Evolutionary conservation across 495 filamentous ascomycete genomes (phyloP), one percentile per base, ranked within the genome.

Genomic region (Penicillium herquei): DNA sequence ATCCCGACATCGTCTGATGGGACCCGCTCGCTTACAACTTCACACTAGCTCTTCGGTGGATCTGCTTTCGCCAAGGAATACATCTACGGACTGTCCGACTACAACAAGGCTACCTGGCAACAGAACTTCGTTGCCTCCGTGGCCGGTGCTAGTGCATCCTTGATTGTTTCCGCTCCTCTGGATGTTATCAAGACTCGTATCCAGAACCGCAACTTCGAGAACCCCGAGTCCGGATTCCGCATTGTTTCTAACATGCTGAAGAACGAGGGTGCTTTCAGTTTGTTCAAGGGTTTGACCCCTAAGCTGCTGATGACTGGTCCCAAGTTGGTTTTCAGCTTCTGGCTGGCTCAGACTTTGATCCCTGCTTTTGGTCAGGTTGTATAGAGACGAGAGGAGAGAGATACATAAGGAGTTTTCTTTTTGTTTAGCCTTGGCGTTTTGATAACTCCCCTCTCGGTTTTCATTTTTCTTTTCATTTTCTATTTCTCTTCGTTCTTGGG

Each of bases 151-250:
- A 91, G 88, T 39, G 91, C 94, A 7, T 96, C 92, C 10, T 78
- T 99, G 30, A 67, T 99, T 37, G 91, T 99, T 3, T 97, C 92
- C 34, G 94, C 93, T 13, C 94, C 94, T 16, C 82, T 99, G 46
- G 94, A 99, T 65, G 94, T 99, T 64, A 95, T 99, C 81, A 99
- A 99, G 82, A 99, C 94, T 51, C 84, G 94, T 67, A 98, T 99
- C 68, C 94, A 99, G 79, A 99, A 98, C 78, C 84, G 89, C 69
- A 98, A 99, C 77, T 99, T 99, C 69, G 95, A 99, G 56, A 90
- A 94, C 78, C 92, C 91, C 54, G 92, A 97, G 78, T 87, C 87
- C 58, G 94, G 94, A 45, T 91, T 96, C 84, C 82, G 82, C 56
- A 97, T 99, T 65, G 72, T 91, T 49, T 82, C 84, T 17, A 96